Base-by-base conservation (phyloP, 2,329 filamentous ascomycete genomes). In the Corinectria fuckeliana region DNA sequence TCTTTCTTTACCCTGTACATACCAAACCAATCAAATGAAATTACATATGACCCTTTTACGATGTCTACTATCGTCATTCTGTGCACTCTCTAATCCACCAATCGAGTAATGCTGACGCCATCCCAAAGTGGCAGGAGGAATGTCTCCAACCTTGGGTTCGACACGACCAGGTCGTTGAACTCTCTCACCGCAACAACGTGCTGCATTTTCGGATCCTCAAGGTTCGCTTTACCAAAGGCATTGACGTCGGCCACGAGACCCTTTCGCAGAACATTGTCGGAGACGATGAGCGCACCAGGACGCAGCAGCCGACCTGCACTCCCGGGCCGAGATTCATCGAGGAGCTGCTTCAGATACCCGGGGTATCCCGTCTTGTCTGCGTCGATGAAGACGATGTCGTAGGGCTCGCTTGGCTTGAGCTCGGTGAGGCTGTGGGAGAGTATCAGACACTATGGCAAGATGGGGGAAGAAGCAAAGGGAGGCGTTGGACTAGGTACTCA, bases 381-480 rank as follows among this genome's bases (percentile, higher is more conserved):
- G 57, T 85, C 82, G 60, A 85, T 77, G 68, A 85, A 85, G 68
- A 85, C 76, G 42, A 84, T 71, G 69, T 85, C 83, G 63, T 82
- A 85, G 4, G 83, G 80, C 64, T 64, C 58, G 9, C 25, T 39
- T 21, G 68, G 63, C 26, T 50, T 39, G 26, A 74, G 64, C 32
- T 76, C 78, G 71, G 32, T 69, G 56, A 57, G 72, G 64, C 59
- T 77, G 63, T 16, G 32, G n/a, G 3, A 76, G 71, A 20, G 67
- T 54, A 36, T 50, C 4, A 39, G 25, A n/a, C 8, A 13, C n/a
- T 21, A 16, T 3, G 20, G 28, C 50, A 25, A 25, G n/a, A 16
- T 8, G 34, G 21, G 32, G 20, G n/a, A n/a, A 25, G 36, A 16
- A 26, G 4, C 2, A 28, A 28, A n/a, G n/a, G n/a, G n/a, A n/a